Evolutionary conservation across 1,284 basidiomycete species (phyloP), one percentile per base, ranked within the genome.

Genomic region (Pascua guehoae): DNA sequence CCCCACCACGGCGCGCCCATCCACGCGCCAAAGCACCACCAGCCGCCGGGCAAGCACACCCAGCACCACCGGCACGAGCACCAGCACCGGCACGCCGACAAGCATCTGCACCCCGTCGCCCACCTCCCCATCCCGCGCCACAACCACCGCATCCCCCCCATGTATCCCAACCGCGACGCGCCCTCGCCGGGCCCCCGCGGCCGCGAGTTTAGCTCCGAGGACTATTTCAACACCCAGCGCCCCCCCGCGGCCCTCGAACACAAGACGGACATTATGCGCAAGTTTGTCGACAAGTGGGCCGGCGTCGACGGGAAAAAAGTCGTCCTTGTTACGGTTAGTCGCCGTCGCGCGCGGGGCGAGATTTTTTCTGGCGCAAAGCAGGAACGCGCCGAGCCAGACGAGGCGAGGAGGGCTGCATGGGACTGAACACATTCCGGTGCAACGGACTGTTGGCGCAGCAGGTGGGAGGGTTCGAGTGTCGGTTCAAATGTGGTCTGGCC

Each of bases 311-410:
- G 85, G 15, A 84, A 86, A 63, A 87, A 86, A 62, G 88, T 98
- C 43, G 95, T 94, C 15, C 83, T 98, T 40, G 90, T 98, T 52
- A 98, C 95, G 54, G 94, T 96, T 74, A 76, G 89, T 79, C 10
- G 39, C 2, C 16, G 12, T 18, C 11, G 16, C 8, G 8, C 5
- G n/a, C n/a, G n/a, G 47, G 10, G n/a, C 38, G 47, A 32, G 24
- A 32, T 32, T n/a, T n/a, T n/a, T n/a, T n/a, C n/a, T n/a, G 24
- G 7, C 24, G 24, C 24, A 7, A 7, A 32, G 24, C 24, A 32
- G 24, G 24, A 32, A 32, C 24, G 24, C 24, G 24, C 7, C 24
- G n/a, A n/a, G 24, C 24, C 4, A 32, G 36, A 39, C 11, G 16
- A 40, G 16, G 41, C 41, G 41, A n/a, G 41, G 8, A 40, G 39